These are phyloP conservation scores for Neoscytalidium dimidiatum DNA, from an alignment of 2,329 filamentous ascomycete species.

Conservation along the genomic window DNA sequence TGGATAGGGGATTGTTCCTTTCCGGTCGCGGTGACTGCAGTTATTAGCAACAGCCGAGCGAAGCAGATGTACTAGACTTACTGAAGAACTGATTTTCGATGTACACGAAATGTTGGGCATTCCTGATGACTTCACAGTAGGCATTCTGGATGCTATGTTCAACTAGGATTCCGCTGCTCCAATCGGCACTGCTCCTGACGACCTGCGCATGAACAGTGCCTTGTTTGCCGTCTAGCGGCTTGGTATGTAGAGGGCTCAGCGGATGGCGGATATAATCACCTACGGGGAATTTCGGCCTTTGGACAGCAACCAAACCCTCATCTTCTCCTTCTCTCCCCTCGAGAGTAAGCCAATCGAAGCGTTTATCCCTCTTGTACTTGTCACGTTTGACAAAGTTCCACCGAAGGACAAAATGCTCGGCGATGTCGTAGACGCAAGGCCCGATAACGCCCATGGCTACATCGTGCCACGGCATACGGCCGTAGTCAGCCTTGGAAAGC, in stretches of 20 bases:
- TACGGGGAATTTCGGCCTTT: constrained; percentile 84
- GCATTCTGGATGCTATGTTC: constrained; percentile 89
- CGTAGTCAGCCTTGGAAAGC: constrained; percentile 84
- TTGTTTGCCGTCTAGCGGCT: constrained; percentile 54
- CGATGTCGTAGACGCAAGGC: constrained; percentile 88
- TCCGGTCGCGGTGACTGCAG: constrained; percentile 75
- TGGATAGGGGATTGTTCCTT: constrained; percentile 83
- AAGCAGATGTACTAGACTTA: constrained; percentile 29
- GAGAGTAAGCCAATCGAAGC: constrained; percentile 82
- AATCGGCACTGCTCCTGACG: constrained; percentile 87
- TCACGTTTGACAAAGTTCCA: constrained; percentile 98
- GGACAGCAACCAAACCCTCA: constrained; percentile 85
- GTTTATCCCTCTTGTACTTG: constrained; percentile 89
- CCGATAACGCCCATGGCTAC: constrained; percentile 90
- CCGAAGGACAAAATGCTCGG: constrained; percentile 88
- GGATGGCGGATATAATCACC: constrained; percentile 87
- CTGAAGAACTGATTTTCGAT: constrained; percentile 99
- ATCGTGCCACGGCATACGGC: constrained; percentile 98
- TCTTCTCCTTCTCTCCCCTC: constrained; percentile 74
- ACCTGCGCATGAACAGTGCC: constrained; percentile 82
- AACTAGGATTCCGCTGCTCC: constrained; percentile 85
- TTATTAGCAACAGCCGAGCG: constrained; percentile 24
- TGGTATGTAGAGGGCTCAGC: constrained; percentile 66
- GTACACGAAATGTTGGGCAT: constrained; percentile 90
- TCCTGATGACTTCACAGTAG: constrained; percentile 80